Percentiles rank a stretch among this genome's conserved stretches.
phyloP scores from a whole-genome alignment of 106 monocot species.

The Posidonia australis region DNA sequence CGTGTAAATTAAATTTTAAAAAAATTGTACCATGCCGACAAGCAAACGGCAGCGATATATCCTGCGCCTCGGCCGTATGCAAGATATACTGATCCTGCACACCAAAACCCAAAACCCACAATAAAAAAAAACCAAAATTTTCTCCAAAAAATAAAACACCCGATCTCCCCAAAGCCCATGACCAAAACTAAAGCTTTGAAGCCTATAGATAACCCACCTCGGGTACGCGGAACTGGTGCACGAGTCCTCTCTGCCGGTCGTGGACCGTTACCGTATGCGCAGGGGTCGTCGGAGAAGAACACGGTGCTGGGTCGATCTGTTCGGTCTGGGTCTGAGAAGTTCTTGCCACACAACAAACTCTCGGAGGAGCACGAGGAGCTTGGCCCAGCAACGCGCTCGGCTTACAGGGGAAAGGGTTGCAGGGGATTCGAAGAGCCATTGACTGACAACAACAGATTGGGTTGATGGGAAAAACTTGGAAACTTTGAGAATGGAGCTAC shows the following conservation, averaged over 20 bases:
- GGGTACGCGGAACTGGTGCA: conserved; percentile 76
- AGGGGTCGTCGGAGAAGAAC: conserved; percentile 10
- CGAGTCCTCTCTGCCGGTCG: conserved; percentile 71
- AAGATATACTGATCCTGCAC: conserved; percentile 90
- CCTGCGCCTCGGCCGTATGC: conserved; percentile 74
- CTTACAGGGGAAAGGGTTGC: neutral
- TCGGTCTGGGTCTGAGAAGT: neutral
- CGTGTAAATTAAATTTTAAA: neutral
- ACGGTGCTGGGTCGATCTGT: conserved; percentile 4
- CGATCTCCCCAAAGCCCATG: neutral
- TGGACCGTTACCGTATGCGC: conserved; percentile 76
- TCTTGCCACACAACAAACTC: neutral
- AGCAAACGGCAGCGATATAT: conserved; percentile 81
- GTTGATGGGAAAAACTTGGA: no score
- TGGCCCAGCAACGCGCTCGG: neutral
- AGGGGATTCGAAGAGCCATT: conserved; percentile 15
- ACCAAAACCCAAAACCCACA: neutral
- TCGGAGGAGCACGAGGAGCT: neutral
- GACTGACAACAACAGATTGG: neutral
- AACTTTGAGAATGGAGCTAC: no score
- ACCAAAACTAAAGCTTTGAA: neutral
- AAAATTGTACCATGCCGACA: conserved; percentile 76
- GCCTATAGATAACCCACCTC: conserved; percentile 37
- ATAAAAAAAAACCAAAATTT: neutral
- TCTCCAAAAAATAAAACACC: neutral